Base-by-base conservation (phyloP, 768 basidiomycete species). In the Tremella fuciformis region DNA sequence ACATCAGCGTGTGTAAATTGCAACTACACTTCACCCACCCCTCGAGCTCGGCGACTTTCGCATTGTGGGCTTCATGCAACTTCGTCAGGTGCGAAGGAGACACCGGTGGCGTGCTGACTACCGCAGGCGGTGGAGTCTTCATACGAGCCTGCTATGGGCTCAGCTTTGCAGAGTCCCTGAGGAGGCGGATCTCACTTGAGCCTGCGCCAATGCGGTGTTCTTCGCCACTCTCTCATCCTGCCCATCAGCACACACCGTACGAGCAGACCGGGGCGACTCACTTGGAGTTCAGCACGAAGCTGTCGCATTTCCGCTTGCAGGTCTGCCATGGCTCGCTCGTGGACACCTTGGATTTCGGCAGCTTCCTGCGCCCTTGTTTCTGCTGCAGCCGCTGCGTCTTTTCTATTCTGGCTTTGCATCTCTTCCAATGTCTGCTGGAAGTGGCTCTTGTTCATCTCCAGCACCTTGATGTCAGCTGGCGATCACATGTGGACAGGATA, bases 381-480 rank as follows among this genome's bases (percentile, higher is more conserved):
- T 13, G 63, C 55, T 2, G 21, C 3, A 18, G 29, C 42, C 8
- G 16, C 11, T 16, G 61, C 34, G n/a, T 64, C 60, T 13, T 38
- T 15, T 0, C 29, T 26, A 46, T 65, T 60, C 15, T 62, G 58
- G 2, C 59, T 60, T 42, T 66, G 60, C 16, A 60, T 48, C 34
- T 61, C 57, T 13, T 55, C 53, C 3, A 70, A 56, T 1, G 65
- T 56, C 13, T 53, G 49, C 39, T 64, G 54, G 53, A 70, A 70
- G 50, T 66, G 65, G 8, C 55, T 56, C 53, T 68, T 71, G 60
- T 71, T 71, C 69, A 71, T 68, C 42, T 64, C 66, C 11, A 67
- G 50, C n/a, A 63, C 60, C 69, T 71, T 50, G 16, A 4, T 21
- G n/a, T 13, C 19, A 26, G 44, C 48, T 34, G 61, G 29, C 39